A percentile compares a stretch with the other conserved stretches of the same genome.
Evolutionary conservation across 1,139 yeast species (phyloP).

Genomic region (Diutina scorzettiae): DNA sequence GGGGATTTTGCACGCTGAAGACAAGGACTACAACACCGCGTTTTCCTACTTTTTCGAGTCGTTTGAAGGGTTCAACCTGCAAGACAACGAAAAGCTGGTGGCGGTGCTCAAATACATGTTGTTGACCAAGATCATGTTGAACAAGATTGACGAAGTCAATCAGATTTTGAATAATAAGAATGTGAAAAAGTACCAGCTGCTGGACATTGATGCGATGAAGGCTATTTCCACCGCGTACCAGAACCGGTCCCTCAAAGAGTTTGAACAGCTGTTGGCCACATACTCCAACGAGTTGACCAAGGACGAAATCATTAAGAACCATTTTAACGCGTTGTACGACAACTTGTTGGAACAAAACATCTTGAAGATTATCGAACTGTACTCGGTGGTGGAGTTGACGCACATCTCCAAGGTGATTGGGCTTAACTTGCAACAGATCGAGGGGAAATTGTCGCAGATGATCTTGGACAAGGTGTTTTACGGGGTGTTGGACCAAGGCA

Average conservation of each 20-base stretch:
- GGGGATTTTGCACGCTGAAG: conserved; percentile 94
- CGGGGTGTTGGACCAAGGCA: conserved; percentile 96
- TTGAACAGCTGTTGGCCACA: conserved; percentile 64
- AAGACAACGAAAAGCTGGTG: conserved; percentile 56
- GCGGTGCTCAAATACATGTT: conserved; percentile 85
- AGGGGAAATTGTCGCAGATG: conserved; percentile 93
- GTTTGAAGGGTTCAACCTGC: conserved; percentile 70
- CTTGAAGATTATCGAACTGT: conserved; percentile 91
- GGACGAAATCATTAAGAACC: conserved; percentile 84
- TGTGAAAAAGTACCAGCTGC: conserved; percentile 67
- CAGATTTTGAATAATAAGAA: conserved; percentile 67
- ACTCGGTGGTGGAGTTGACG: conserved; percentile 83
- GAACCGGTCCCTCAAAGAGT: conserved; percentile 81
- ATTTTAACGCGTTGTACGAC: conserved; percentile 87
- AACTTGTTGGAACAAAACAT: conserved; percentile 86
- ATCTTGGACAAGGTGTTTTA: conserved; percentile 86
- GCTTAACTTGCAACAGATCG: conserved; percentile 78
- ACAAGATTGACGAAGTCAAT: conserved; percentile 76
- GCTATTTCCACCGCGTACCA: conserved; percentile 85
- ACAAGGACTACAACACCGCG: conserved; percentile 92
- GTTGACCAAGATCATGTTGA: conserved; percentile 86
- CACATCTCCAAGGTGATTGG: conserved; percentile 87
- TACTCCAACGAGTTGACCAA: conserved; percentile 70
- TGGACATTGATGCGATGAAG: conserved; percentile 80
- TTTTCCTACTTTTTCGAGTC: conserved; percentile 92